These are phyloP conservation scores for Phymatotrichopsis omnivora DNA, from an alignment of 2,329 filamentous ascomycete genomes.

Conservation along the genomic window DNA sequence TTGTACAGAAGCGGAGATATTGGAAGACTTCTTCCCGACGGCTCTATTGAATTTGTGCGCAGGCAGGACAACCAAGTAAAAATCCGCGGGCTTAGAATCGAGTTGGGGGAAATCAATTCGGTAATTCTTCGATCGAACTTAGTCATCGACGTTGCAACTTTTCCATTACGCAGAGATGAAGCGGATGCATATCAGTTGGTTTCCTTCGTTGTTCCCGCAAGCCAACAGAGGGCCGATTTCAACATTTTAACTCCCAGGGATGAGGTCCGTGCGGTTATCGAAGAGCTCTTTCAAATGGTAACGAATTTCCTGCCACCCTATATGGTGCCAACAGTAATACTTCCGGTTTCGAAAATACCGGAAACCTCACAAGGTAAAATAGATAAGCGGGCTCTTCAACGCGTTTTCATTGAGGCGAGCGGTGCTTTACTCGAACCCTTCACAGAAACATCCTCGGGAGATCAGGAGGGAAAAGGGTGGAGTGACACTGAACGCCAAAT, in stretches of 20 bases:
- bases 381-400: constrained; percentile 48
- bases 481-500: constrained; percentile 48
- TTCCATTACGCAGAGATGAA: constrained; percentile 44
- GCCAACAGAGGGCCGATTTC: constrained; percentile 32
- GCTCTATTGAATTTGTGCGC: constrained; percentile 61
- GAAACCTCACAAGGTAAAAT: constrained; percentile 66
- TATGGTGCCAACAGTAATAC: constrained; percentile 66
- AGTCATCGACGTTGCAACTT: constrained; percentile 53
- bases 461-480: constrained; percentile 39
- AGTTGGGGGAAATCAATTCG: constrained; percentile 64
- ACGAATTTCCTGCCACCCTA: constrained; percentile 54
- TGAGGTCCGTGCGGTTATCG: constrained; percentile 33
- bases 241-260: constrained; percentile 36
- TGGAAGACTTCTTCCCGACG: constrained; percentile 67
- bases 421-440: constrained; percentile 40
- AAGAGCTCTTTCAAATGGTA: constrained; percentile 46
- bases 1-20: constrained; percentile 77
- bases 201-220: constrained; percentile 54
- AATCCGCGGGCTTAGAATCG: constrained; percentile 67
- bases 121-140: constrained; percentile 40
- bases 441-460: constrained; percentile 29
- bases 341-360: constrained; percentile 61
- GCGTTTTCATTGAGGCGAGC: constrained; percentile 41
- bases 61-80: constrained; percentile 73
- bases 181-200: constrained; percentile 47